Base-by-base conservation (phyloP, 768 basidiomycete species). In the Mycena polygramma region DNA sequence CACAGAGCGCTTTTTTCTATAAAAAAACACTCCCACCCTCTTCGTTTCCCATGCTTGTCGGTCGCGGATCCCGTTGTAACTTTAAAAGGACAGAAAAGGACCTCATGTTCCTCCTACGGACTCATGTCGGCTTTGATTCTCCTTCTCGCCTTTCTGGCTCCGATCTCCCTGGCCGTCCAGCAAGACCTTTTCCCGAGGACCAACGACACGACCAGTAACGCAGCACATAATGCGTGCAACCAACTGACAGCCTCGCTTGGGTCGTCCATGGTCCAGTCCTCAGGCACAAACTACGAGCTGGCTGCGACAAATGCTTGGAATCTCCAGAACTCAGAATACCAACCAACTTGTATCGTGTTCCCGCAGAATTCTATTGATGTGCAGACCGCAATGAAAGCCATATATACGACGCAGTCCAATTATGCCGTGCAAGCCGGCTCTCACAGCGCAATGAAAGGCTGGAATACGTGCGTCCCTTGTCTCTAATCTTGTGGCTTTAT, bases 341-440 rank as follows among this genome's bases (percentile, higher is more conserved):
- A 57, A 17, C 82, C 83, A 20, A 75, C 79, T 2, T 85, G 84
- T 58, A 78, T 84, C 63, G 80, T 84, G 7, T 79, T 79, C 60
- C 83, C 83, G 20, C 74, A 63, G 14, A 66, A 68, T 30, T 66
- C 78, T 4, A 45, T 52, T 19, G 75, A 85, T 64, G 83, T 84
- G 14, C 79, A 79, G 59, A 71, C 60, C 39, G 79, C 83, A 2
- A 84, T 84, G 83, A 70, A 69, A 17, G 78, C 77, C 7, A 83
- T 85, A 51, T 83, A 79, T 70, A 49, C 67, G 13, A 65, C 75
- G 51, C 77, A 78, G 52, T 74, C 80, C n/a, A 77, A 74, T 36
- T 85, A 85, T 67, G 83, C 83, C 35, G 84, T 85, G 4, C 83
- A 82, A 71, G 78, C 83, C 7, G 84, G 83, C 17, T 81, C 81